Conservation (phyloP, 2,329 filamentous ascomycete species). For the Sporothrix inflata region DNA sequence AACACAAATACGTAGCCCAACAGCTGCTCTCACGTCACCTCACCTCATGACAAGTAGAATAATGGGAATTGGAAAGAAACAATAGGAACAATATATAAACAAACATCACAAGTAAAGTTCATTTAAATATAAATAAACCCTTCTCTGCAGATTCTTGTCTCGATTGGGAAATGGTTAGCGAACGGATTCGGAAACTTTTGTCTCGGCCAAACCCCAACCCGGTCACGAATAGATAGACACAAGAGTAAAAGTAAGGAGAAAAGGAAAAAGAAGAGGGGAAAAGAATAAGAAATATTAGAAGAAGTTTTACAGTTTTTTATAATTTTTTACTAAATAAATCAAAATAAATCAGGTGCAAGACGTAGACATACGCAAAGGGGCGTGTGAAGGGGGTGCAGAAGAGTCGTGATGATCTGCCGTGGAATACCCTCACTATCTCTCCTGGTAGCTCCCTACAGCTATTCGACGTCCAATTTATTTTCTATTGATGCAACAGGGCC, state of each 20-base stretch:
- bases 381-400: background rate
- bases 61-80: background rate
- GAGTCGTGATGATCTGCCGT: background rate
- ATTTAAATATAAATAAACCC: background rate
- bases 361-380: too few species aligned
- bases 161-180: constrained; percentile 43
- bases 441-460: background rate
- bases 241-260: background rate
- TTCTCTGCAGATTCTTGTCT: constrained; percentile 29
- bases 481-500: background rate
- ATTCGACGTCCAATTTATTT: background rate
- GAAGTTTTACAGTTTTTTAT: background rate
- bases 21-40: constrained; percentile 5
- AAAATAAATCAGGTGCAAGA: too few species aligned
- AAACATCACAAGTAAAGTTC: background rate
- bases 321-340: background rate
- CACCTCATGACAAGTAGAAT: constrained; percentile 1
- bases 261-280: too few species aligned
- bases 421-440: background rate
- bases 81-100: background rate
- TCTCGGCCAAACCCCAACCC: constrained; percentile 28
- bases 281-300: background rate
- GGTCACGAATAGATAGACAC: constrained; percentile 24
- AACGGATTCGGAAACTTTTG: constrained; percentile 38
- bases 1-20: constrained; percentile 4